phyloP scores from a whole-genome alignment of 2,329 filamentous ascomycete genomes.

The Colletotrichum chlorophyti region DNA sequence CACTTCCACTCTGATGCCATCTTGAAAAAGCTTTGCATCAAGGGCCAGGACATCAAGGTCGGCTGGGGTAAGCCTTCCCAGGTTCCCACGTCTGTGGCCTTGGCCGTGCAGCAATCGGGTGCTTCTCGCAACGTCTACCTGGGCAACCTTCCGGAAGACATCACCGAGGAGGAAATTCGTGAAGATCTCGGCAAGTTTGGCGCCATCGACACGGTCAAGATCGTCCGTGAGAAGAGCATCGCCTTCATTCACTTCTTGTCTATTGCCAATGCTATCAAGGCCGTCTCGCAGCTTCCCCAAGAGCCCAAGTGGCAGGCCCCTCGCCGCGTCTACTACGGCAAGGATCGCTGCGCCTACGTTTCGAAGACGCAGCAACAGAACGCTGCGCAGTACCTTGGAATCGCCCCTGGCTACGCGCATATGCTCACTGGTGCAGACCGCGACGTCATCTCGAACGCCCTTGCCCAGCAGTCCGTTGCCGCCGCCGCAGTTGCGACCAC shows the following conservation, averaged over 20 bases:
- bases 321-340: conserved; percentile 96
- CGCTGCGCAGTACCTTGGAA: conserved; percentile 95
- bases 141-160: conserved; percentile 89
- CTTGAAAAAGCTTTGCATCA: conserved; percentile 98
- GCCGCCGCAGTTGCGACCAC: conserved; percentile 96
- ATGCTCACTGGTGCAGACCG: conserved; percentile 95
- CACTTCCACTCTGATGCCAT: conserved; percentile 99
- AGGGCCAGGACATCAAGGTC: conserved; percentile 99
- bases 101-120: conserved; percentile 96
- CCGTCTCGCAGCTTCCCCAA: conserved; percentile 93
- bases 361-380: conserved; percentile 99
- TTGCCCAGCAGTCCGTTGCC: conserved; percentile 96
- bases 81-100: conserved; percentile 95
- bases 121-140: conserved; percentile 97
- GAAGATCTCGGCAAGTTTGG: conserved; percentile 97
- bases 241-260: conserved; percentile 98
- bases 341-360: conserved; percentile 97
- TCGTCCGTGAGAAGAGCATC: conserved; percentile 97
- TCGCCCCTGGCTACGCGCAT: conserved; percentile 94
- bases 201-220: conserved; percentile 95
- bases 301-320: conserved; percentile 97
- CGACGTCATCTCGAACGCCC: conserved; percentile 92
- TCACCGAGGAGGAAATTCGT: conserved; percentile 88
- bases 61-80: conserved; percentile 99
- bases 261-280: conserved; percentile 98